Evolutionary conservation across 2,329 filamentous ascomycete genomes (phyloP).

Genomic region (Thelonectria discophora): DNA sequence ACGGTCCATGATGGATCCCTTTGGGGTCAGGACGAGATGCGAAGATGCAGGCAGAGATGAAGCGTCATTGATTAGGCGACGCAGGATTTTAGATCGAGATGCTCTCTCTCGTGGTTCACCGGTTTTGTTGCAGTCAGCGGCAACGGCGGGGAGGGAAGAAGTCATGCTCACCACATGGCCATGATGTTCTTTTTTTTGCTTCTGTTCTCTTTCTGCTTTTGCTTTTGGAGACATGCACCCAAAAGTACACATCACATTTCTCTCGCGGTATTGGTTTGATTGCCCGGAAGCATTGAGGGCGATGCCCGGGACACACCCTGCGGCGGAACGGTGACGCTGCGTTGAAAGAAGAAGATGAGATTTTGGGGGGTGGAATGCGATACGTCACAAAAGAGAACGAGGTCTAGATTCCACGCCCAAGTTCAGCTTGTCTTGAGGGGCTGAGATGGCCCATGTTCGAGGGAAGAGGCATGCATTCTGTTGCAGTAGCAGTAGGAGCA

Average conservation of each 20-base stretch:
- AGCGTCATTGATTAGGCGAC: too few relatives aligned
- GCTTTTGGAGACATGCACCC: too few relatives aligned
- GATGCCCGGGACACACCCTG: constrained; percentile 4
- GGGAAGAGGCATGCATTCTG: too few relatives aligned
- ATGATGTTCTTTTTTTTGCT: constrained; percentile 6
- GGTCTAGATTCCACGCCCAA: too few relatives aligned
- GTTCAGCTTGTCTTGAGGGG: too few relatives aligned
- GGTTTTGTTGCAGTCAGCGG: too few relatives aligned
- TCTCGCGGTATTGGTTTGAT: background rate
- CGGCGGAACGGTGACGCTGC: background rate
- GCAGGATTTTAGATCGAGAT: constrained; percentile 16
- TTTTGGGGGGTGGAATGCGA: constrained; percentile 20
- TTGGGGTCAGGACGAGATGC: background rate
- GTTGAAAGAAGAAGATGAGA: constrained; percentile 16
- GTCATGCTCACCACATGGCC: constrained; percentile 2
- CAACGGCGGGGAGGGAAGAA: background rate
- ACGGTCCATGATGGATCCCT: background rate
- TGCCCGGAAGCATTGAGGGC: background rate
- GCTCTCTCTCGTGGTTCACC: too few relatives aligned
- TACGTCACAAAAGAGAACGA: constrained; percentile 17
- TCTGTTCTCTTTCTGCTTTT: constrained; percentile 9
- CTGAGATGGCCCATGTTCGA: too few relatives aligned
- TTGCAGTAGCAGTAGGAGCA: too few relatives aligned
- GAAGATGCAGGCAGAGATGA: too few relatives aligned
- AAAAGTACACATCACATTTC: background rate